Percentiles rank a stretch among this genome's conserved stretches.
These are phyloP conservation scores for Phaseolus lunatus DNA, from an alignment of 306 rosid species.

Conservation along the genomic window DNA sequence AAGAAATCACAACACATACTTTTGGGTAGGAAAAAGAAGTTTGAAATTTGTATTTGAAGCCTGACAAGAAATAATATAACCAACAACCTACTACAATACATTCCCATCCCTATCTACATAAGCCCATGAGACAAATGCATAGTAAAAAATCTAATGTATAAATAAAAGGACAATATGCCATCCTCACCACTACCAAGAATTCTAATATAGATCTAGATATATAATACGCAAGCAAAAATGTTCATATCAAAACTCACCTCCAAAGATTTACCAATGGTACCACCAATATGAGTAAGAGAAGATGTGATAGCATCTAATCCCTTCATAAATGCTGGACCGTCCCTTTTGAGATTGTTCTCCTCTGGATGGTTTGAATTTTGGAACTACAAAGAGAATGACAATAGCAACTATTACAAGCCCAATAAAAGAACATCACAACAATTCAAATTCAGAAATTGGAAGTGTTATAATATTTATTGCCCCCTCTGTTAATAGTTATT, in stretches of 20 bases:
- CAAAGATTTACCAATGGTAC: conserved; percentile 91
- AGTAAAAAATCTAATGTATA: conserved; percentile 4
- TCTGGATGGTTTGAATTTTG: conserved; percentile 53
- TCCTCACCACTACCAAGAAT: conserved; percentile 6
- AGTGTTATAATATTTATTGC: conserved; percentile 6
- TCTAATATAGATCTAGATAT: conserved; percentile 13
- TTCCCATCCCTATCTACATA: conserved; percentile 17
- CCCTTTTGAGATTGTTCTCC: conserved; percentile 66
- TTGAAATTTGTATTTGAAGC: conserved; percentile 9
- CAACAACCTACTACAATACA: conserved; percentile 4
- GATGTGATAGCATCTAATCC: conserved; percentile 85
- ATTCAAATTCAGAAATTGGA: conserved; percentile 29
- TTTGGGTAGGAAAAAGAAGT: not conserved
- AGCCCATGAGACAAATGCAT: conserved; percentile 5
- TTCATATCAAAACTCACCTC: conserved; percentile 68
- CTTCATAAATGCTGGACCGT: conserved; percentile 67
- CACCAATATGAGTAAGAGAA: conserved; percentile 82
- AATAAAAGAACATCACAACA: conserved; percentile 25
- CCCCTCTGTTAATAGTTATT: conserved; percentile 12
- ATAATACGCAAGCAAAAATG: conserved; percentile 21
- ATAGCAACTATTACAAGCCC: conserved; percentile 31
- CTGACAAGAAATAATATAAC: conserved; percentile 12
- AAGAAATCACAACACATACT: conserved; percentile 36
- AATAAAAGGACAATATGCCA: conserved; percentile 24
- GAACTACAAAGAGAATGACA: conserved; percentile 55